Percentiles rank a stretch among this genome's conserved stretches.
These are phyloP conservation scores for Arthrobotrys sinensis DNA, from an alignment of 2,329 filamentous ascomycete genomes.

Conservation along the genomic window DNA sequence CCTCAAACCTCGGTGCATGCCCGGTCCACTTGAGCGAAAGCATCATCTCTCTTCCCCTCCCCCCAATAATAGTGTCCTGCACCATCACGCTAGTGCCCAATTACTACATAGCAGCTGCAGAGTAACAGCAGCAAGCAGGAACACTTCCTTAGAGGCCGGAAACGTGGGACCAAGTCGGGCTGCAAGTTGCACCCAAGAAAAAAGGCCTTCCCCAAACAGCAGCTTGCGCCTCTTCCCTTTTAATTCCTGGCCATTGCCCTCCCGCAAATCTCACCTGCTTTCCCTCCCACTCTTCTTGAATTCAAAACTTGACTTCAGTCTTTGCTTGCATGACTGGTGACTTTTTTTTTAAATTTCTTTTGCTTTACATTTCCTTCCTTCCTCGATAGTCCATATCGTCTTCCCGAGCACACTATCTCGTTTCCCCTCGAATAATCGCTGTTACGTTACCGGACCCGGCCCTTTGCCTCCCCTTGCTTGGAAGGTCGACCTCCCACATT, in stretches of 20 bases:
- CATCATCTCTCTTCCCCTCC: slow-evolving; percentile 5
- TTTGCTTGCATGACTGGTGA: slow-evolving; percentile 19
- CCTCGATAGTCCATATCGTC: slow-evolving; percentile 51
- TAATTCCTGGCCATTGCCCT: slow-evolving; percentile 58
- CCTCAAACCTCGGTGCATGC: slow-evolving; percentile 28
- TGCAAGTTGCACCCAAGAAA: slow-evolving; percentile 35
- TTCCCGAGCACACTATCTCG: slow-evolving; percentile 48
- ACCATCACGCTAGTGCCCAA: slow-evolving; percentile 34
- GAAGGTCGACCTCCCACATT: slow-evolving; percentile 50
- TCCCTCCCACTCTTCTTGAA: slow-evolving; percentile 45
- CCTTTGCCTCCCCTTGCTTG: slow-evolving; percentile 38
- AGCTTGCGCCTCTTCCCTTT: slow-evolving; percentile 61
- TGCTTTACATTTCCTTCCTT: slow-evolving; percentile 49
- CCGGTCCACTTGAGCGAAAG: slow-evolving; percentile 16
- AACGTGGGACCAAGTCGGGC: slow-evolving; percentile 54
- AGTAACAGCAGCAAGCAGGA: slow-evolving; percentile 49
- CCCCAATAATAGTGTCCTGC: slow-evolving; percentile 58
- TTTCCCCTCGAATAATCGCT: slow-evolving; percentile 52
- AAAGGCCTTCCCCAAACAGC: slow-evolving; percentile 57
- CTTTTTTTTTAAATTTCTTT: slow-evolving; percentile 12
- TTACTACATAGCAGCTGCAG: slow-evolving; percentile 34
- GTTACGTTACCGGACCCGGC: slow-evolving; percentile 40
- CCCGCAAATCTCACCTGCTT: slow-evolving; percentile 59
- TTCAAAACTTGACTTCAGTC: slow-evolving; percentile 14
- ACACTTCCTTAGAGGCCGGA: slow-evolving; percentile 38